phyloP scores from a whole-genome alignment of 306 rosid genomes.

The Cucumis melo region DNA sequence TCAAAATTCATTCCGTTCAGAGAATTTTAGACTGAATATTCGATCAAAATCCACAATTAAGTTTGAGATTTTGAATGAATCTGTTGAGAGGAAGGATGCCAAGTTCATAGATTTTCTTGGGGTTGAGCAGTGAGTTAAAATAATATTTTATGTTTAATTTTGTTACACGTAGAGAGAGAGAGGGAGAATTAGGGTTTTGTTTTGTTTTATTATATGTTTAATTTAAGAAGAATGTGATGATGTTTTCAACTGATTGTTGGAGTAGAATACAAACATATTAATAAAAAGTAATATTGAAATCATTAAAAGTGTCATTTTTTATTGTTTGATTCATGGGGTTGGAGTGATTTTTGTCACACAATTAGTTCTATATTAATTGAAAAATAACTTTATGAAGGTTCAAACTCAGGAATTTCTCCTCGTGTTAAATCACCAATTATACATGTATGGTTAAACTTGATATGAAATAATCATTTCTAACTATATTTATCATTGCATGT shows the following conservation, averaged over 20 bases:
- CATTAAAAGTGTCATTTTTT: no score
- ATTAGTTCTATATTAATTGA: no score
- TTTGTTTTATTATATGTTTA: not conserved
- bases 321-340: no score
- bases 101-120: conserved; percentile 59
- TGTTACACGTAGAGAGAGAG: not conserved
- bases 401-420: no score
- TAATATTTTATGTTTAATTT: not conserved
- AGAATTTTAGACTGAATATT: not conserved
- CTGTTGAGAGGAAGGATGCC: conserved; percentile 11
- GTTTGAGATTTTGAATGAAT: conserved; percentile 6
- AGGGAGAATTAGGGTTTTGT: not conserved
- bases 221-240: not conserved
- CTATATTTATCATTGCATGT: no score
- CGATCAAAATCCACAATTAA: not conserved
- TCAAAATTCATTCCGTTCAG: not conserved
- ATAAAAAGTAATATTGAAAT: no score
- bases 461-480: no score
- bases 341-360: no score
- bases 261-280: not conserved
- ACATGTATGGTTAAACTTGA: no score
- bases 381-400: no score
- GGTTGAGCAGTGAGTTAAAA: conserved; percentile 14
- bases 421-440: no score
- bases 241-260: not conserved